Evolutionary conservation across 768 basidiomycete genomes (phyloP), one percentile per base, ranked within the genome.

Genomic region (Rhodotorula toruloides): DNA sequence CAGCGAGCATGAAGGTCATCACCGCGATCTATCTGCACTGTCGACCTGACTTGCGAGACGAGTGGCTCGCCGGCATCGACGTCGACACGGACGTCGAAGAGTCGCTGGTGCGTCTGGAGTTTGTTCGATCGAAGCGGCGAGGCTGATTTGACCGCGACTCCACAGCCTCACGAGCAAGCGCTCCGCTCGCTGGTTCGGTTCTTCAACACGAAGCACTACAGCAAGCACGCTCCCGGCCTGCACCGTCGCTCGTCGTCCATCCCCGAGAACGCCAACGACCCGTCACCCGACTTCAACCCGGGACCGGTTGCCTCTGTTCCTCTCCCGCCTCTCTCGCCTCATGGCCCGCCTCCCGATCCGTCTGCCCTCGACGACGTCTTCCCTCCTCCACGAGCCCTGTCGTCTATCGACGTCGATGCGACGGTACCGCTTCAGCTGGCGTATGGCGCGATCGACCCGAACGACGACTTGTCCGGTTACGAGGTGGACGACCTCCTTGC

Each of bases 1-100:
- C 75, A 98, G 94, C 91, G 29, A 99, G 98, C 77, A 99, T 99
- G 96, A 98, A 99, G 79, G 90, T 98, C 61, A 98, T 99, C 73
- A 99, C 96, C 14, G 86, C 93, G 25, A 97, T 99, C 71, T 99
- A 99, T 77, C 81, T 98, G 63, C 96, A 97, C 75, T 97, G 93
- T 76, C 84, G 96, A 58, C 96, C 96, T 13, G 94, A 98, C 76
- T 82, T 99, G 47, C 84, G 94, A 27, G 96, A 99, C 77, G 96
- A 98, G 75, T 99, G 96, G 96, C 82, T 99, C 47, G 88, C 91
- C 19, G 90, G 90, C 1, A 86, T 86, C 21, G 94, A 98, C 76
- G 86, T 90, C 16, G 94, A 98, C 69, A 89, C 90, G 69, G 88
- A 87, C 58, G 81, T 86, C n/a, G 94, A 94, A 74, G 91, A 79